phyloP scores from a whole-genome alignment of 805 yeast genomes.

The Myxozyma udenii region DNA sequence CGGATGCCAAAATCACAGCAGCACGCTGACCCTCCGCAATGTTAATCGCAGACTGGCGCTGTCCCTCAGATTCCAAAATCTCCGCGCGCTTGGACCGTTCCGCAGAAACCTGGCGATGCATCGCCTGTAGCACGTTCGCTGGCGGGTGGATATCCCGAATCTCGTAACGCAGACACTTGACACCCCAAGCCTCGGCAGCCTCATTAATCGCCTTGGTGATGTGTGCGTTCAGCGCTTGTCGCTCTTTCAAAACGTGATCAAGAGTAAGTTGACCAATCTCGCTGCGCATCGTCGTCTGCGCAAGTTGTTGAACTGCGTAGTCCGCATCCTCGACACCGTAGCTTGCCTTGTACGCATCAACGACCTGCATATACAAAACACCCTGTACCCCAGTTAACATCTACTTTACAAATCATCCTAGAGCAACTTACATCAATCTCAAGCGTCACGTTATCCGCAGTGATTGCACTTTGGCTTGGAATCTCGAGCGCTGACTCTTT shows the following conservation, averaged over 20 bases:
- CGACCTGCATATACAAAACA: slow-evolving; percentile 69
- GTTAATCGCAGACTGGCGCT: slow-evolving; percentile 72
- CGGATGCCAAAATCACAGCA: slow-evolving; percentile 69
- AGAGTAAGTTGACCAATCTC: slow-evolving; percentile 81
- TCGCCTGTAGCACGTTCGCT: slow-evolving; percentile 75
- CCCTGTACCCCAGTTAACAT: slow-evolving; percentile 42
- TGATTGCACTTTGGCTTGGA: slow-evolving; percentile 79
- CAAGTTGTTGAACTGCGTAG: slow-evolving; percentile 79
- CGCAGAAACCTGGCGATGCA: slow-evolving; percentile 87
- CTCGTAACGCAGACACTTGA: slow-evolving; percentile 77
- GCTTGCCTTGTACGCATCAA: slow-evolving; percentile 79
- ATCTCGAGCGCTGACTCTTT: slow-evolving; percentile 85
- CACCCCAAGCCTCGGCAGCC: slow-evolving; percentile 85
- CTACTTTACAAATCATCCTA: not conserved
- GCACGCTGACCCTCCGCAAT: slow-evolving; percentile 80
- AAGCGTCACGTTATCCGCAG: slow-evolving; percentile 78
- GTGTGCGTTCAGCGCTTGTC: slow-evolving; percentile 66
- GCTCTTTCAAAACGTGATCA: slow-evolving; percentile 73
- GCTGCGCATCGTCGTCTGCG: slow-evolving; percentile 87
- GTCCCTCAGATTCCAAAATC: slow-evolving; percentile 82
- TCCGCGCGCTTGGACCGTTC: slow-evolving; percentile 86
- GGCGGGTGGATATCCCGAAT: slow-evolving; percentile 89
- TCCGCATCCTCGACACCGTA: slow-evolving; percentile 87
- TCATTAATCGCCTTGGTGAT: slow-evolving; percentile 80
- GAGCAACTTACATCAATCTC: slow-evolving; percentile 54